These are phyloP conservation scores for Gastrodia elata DNA, from an alignment of 106 monocot species.

Conservation along the genomic window DNA sequence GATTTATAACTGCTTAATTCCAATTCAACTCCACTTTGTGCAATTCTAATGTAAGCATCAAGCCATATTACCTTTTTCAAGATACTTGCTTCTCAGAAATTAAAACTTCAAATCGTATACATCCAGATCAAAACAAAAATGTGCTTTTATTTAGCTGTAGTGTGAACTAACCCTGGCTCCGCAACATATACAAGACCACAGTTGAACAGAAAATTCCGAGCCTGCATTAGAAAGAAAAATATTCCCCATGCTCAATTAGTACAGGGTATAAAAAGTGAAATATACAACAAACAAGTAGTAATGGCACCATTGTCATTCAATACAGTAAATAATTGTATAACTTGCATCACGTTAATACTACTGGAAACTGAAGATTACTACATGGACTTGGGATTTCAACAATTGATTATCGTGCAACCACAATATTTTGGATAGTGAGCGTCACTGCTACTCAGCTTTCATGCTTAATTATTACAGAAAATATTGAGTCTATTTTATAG, in stretches of 20 bases:
- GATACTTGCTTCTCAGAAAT: background rate
- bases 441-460: background rate
- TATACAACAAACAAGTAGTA: background rate
- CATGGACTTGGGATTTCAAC: background rate
- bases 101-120: background rate
- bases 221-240: slow-evolving; percentile 32
- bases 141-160: background rate
- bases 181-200: slow-evolving; percentile 93
- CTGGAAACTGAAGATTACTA: background rate
- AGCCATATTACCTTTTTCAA: background rate
- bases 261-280: background rate
- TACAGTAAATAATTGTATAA: background rate
- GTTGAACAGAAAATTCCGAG: slow-evolving; percentile 82
- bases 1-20: background rate
- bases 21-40: background rate
- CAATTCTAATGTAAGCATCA: background rate
- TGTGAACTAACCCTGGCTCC: slow-evolving; percentile 83
- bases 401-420: background rate
- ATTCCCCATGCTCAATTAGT: background rate
- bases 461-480: background rate
- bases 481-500: background rate
- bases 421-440: background rate
- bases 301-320: background rate
- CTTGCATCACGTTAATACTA: background rate
- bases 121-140: background rate